These are phyloP conservation scores for Exserohilum turcica DNA, from an alignment of 2,329 filamentous ascomycete species.

Conservation along the genomic window DNA sequence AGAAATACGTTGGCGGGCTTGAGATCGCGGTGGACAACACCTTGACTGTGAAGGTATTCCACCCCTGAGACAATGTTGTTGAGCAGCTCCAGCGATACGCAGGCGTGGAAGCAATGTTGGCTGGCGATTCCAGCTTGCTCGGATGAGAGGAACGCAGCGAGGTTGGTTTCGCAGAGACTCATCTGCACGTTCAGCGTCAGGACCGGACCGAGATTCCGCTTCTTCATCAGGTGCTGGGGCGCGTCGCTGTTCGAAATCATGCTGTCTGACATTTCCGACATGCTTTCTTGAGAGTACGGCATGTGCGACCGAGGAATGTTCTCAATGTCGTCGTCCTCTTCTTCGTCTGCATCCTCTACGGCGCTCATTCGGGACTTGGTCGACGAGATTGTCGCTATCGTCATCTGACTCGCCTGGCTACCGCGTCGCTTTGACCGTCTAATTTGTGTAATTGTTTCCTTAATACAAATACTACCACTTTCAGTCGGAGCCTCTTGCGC, in stretches of 20 bases:
- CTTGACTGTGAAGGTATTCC: constrained; percentile 65
- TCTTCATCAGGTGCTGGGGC: constrained; percentile 29
- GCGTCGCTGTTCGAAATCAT: constrained; percentile 47
- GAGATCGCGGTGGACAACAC: constrained; percentile 68
- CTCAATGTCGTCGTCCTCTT: constrained; percentile 56
- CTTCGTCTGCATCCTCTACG: constrained; percentile 39
- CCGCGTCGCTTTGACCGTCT: constrained; percentile 31
- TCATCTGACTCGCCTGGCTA: constrained; percentile 45
- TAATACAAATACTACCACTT: constrained; percentile 17
- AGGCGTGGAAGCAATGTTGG: constrained; percentile 66
- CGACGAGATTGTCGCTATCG: constrained; percentile 49
- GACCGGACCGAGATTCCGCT: constrained; percentile 29
- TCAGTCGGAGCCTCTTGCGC: constrained; percentile 17
- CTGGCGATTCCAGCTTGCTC: constrained; percentile 24
- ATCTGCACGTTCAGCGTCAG: constrained; percentile 70
- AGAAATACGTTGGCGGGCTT: constrained; percentile 73
- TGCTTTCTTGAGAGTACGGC: constrained; percentile 25
- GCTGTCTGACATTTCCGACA: constrained; percentile 33
- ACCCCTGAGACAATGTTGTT: constrained; percentile 65
- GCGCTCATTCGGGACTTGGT: constrained; percentile 50
- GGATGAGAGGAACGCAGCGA: constrained; percentile 61
- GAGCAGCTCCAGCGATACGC: constrained; percentile 63
- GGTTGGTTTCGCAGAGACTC: constrained; percentile 66
- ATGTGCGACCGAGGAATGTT: constrained; percentile 49
- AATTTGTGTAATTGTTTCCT: constrained; percentile 41